Base-by-base conservation (phyloP, 192 early-diverging fungal species). In the Coemansia javaensis region DNA sequence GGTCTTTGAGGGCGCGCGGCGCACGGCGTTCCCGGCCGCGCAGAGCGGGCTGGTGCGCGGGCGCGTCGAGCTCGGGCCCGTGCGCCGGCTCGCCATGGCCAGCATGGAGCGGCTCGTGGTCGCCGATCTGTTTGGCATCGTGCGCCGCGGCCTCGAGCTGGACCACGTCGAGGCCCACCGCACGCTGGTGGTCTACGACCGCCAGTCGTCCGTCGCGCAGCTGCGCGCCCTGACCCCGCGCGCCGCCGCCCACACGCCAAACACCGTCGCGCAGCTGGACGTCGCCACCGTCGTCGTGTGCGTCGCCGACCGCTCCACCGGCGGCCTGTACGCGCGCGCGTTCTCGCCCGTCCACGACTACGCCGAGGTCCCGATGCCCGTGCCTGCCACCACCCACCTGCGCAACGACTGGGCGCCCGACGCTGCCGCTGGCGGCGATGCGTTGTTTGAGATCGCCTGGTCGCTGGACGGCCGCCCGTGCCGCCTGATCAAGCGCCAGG, bases 371-470 rank as follows among this genome's bases (percentile, higher is more conserved):
- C 12, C 27, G 2, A 56, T 65, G 54, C 62, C 62, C 0, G 39
- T 48, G 7, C 4, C 14, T 4, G 62, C 54, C 6, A 31, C 38
- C 1, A 43, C 54, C 14, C 53, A 47, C 33, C 12, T 66, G 22
- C 38, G 38, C 8, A 53, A 44, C 36, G 17, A 22, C 12, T 52
- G 63, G 36, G 27, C 12, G 9, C 17, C 23, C 5, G 37, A 53
- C 8, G 13, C 18, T 8, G 25, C 3, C 25, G 25, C 4, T 27
- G 25, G 7, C 7, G 25, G 30, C 10, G 0, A 20, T 3, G 15
- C 17, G 0, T 13, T 59, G 16, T 50, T 54, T 35, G 63, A 66
- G 32, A 46, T 66, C 32, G 12, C 46, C 0, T 66, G 63, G 62
- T 30, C 24, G 4, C 10, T 24, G 2, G 21, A 11, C 9, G 33